Evolutionary conservation across 805 yeast genomes (phyloP), one percentile per base, ranked within the genome.

Genomic region (Cyberlindnera sargentensis): DNA sequence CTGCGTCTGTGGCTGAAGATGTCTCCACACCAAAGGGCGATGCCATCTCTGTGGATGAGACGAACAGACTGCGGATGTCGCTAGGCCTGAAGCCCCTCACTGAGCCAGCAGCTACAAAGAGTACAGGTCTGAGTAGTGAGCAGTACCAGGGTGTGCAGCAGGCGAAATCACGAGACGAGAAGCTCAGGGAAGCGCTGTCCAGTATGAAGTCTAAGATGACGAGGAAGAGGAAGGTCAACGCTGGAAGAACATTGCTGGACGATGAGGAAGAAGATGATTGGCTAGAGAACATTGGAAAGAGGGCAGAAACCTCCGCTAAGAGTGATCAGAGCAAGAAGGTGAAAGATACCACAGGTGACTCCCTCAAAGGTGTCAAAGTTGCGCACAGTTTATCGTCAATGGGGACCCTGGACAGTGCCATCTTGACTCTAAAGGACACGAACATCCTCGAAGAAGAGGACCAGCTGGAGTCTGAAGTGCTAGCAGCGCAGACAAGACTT

Each of bases 361-460:
- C 44, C 5, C 34, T 36, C 4, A 35, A 31, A 20, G 60, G 55
- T 3, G 15, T 55, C 2, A 51, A 44, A 37, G 56, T 57, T 10
- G 36, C 47, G 3, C 62, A 57, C 43, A 42, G 39, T 15, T 25
- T 52, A 4, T 24, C 34, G 3, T 59, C 53, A 24, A 25, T 57
- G 5, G 39, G 36, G 3, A 26, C 40, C 1, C 3, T 45, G 5
- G 44, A 42, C 9, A 43, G 43, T 4, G 41, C 53, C 3, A 45
- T 57, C 4, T 35, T 58, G 8, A 58, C 62, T 1, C 36, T 58
- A 30, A 57, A 56, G 28, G 61, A 58, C 20, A 41, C 45, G 6
- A 42, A 50, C 1, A 42, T 57, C 3, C 23, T 45, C 26, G 57
- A 51, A 25, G 60, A 53, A 4, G 49, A 40, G 7, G 57, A 56